Base-by-base conservation (phyloP, 208 protist species). In the Trypanosoma theileri region DNA sequence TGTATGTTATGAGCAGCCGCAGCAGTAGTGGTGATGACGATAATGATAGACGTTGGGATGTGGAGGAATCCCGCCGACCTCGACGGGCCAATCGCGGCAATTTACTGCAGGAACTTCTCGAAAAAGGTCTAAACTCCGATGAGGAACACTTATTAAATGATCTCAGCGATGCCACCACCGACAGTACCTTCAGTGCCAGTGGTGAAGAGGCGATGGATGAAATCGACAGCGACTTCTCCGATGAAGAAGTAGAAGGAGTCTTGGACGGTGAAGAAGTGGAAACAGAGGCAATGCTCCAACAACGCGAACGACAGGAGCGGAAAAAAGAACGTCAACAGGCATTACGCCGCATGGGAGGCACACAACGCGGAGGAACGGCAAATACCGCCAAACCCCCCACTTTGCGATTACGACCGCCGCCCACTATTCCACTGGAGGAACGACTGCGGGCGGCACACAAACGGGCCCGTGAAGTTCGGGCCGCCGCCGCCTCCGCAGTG, bases 181-280 rank as follows among this genome's bases (percentile, higher is more conserved):
- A 93, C 66, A 85, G 77, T 69, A 87, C 77, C 69, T 93, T 89
- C 73, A 75, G 46, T 45, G 68, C 73, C 68, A 90, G 77, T 60
- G 83, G 83, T 42, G 82, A 86, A 57, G 83, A 89, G 48, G 59
- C 82, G 55, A 50, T 80, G 16, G 87, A 93, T 56, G 75, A 82
- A 28, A 59, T 93, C 24, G 87, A 93, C 41, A 90, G 81, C 60
- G 84, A 93, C 76, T 93, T 93, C 71, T 84, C 80, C 58, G 87
- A 84, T 14, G 82, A 90, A 58, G 84, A 93, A 26, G 74, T 71
- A 0, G 67, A 81, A 19, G 72, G 80, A 26, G 63, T 68, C 4
- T 44, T 84, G 16, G 75, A 78, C n/a, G 71, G 60, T 22, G 68
- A 64, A 50, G 60, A 45, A 3, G 56, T 69, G 9, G 81, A 86